A percentile compares a stretch with the other conserved stretches of the same genome.
These are phyloP conservation scores for Starmera dryadoides DNA, from an alignment of 805 yeast genomes.

Conservation along the genomic window DNA sequence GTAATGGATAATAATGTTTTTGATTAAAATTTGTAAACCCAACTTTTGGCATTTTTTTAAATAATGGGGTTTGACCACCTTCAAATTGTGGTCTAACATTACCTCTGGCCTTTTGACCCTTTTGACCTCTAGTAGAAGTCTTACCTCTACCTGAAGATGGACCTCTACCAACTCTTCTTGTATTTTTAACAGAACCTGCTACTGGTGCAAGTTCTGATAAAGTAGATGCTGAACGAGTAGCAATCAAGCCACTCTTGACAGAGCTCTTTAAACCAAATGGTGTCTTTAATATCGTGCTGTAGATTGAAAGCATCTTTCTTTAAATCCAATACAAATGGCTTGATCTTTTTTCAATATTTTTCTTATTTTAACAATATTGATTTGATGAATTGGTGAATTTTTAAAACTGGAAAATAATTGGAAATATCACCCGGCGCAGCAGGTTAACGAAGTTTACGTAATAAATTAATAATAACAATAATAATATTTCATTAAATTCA, in stretches of 20 bases:
- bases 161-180: slow-evolving; percentile 89
- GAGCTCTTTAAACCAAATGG: not conserved
- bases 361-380: no score
- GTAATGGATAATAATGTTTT: slow-evolving; percentile 25
- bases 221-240: slow-evolving; percentile 33
- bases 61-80: slow-evolving; percentile 97
- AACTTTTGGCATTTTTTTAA: slow-evolving; percentile 72
- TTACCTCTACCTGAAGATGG: slow-evolving; percentile 91
- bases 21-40: slow-evolving; percentile 53
- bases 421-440: no score
- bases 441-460: no score
- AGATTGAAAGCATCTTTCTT: not conserved
- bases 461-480: no score
- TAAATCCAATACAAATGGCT: no score
- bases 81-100: slow-evolving; percentile 90
- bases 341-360: no score
- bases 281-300: not conserved
- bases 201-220: slow-evolving; percentile 53
- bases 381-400: no score
- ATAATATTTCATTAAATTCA: no score
- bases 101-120: slow-evolving; percentile 97
- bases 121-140: slow-evolving; percentile 95
- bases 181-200: slow-evolving; percentile 49
- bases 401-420: no score
- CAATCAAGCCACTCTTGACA: not conserved